These are phyloP conservation scores for Syzygium aromaticum DNA, from an alignment of 345 rosid genomes.

Conservation along the genomic window DNA sequence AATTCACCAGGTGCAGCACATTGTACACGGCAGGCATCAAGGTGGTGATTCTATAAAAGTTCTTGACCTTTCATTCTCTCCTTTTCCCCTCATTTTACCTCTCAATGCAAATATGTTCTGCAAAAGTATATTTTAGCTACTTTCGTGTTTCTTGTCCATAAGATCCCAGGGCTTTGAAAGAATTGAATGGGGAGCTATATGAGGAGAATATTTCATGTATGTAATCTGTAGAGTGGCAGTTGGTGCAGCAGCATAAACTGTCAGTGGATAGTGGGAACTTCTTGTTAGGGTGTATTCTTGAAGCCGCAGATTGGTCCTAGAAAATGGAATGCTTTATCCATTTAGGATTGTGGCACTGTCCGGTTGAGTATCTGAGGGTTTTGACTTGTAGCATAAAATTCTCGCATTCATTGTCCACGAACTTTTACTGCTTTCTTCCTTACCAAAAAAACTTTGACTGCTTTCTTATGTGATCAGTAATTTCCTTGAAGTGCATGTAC, in stretches of 20 bases:
- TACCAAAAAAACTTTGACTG: neutral
- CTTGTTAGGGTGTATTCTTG: neutral
- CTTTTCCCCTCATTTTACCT: neutral
- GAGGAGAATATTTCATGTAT: neutral
- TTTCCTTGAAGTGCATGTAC: neutral
- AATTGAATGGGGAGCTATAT: neutral
- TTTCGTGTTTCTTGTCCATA: neutral
- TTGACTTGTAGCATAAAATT: neutral
- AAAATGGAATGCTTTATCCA: neutral
- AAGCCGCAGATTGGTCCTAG: neutral
- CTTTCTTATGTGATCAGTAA: neutral
- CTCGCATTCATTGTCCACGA: neutral
- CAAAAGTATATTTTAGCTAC: neutral
- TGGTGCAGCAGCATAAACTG: neutral
- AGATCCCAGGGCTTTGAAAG: neutral
- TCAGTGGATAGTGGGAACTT: neutral
- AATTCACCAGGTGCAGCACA: constrained; percentile 39
- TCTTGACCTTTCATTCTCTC: neutral
- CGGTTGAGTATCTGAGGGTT: neutral
- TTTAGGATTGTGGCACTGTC: neutral
- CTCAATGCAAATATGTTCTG: neutral
- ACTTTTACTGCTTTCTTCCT: too few species aligned
- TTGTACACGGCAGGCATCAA: constrained; percentile 49
- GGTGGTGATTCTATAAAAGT: constrained; percentile 24
- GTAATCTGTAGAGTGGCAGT: neutral